These are phyloP conservation scores for Dactylorhiza incarnata DNA, from an alignment of 106 monocot species.

Conservation along the genomic window DNA sequence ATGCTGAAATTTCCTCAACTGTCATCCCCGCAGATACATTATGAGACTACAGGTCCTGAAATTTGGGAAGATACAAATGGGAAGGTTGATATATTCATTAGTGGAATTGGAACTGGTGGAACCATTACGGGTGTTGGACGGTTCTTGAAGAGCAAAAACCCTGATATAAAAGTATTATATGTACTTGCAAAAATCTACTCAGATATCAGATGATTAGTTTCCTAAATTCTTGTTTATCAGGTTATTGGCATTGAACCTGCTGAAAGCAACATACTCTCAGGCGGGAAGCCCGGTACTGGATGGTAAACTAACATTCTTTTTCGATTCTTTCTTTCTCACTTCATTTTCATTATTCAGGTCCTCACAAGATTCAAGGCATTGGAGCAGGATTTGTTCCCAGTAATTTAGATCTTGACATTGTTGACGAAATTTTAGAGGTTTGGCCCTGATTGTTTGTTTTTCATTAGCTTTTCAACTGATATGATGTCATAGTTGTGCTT, in stretches of 20 bases:
- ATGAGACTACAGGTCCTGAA: constrained; percentile 94
- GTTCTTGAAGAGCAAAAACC: constrained; percentile 80
- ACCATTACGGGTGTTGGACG: constrained; percentile 89
- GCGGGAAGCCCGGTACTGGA: constrained; percentile 87
- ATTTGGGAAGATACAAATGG: constrained; percentile 97
- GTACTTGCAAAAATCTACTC: background rate
- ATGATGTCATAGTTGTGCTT: background rate
- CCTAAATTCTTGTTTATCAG: constrained; percentile 21
- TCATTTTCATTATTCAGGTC: constrained; percentile 43
- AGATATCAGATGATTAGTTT: background rate
- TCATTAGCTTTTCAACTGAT: background rate
- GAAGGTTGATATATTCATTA: constrained; percentile 88
- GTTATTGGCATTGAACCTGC: constrained; percentile 93
- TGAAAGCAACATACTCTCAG: constrained; percentile 94
- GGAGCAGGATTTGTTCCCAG: constrained; percentile 94
- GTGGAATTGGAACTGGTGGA: constrained; percentile 96
- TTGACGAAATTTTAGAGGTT: constrained; percentile 95
- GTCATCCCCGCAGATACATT: constrained; percentile 53
- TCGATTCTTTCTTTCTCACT: background rate
- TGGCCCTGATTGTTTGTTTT: background rate
- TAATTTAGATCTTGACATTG: constrained; percentile 65
- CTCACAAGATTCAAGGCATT: constrained; percentile 99
- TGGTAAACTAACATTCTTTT: background rate
- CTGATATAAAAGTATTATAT: constrained; percentile 63
- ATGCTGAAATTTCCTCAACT: background rate